Conservation (phyloP, 495 filamentous ascomycete species). For the Neurospora sp. region DNA sequence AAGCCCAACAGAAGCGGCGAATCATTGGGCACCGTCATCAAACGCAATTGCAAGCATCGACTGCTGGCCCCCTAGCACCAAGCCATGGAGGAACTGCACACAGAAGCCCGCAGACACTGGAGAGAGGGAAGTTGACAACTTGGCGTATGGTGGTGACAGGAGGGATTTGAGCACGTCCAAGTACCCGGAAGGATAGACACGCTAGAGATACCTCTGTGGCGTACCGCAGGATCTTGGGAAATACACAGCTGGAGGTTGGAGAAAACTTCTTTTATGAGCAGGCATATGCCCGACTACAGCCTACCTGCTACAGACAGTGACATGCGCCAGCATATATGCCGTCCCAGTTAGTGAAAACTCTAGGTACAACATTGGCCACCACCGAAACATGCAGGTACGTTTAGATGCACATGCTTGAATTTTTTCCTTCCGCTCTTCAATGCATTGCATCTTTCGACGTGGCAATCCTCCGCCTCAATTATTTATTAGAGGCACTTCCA, state of each 20-base stretch:
- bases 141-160: not conserved
- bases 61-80: too few species aligned
- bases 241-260: not conserved
- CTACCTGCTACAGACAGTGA: not conserved
- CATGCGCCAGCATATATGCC: not conserved
- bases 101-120: not conserved
- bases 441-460: not conserved
- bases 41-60: too few species aligned
- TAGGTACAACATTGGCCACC: too few species aligned
- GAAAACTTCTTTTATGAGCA: not conserved
- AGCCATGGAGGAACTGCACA: too few species aligned
- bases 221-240: not conserved
- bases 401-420: not conserved
- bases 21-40: too few species aligned
- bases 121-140: accelerated
- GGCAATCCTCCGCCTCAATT: not conserved
- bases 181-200: too few species aligned
- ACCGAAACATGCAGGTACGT: not conserved
- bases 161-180: not conserved
- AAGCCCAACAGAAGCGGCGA: too few species aligned
- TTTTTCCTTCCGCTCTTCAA: not conserved
- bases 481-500: not conserved
- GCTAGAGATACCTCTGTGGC: too few species aligned
- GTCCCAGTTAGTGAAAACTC: not conserved
- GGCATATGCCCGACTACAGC: not conserved